These are phyloP conservation scores for Lactarius tabidus DNA, from an alignment of 768 basidiomycete genomes.

Conservation along the genomic window DNA sequence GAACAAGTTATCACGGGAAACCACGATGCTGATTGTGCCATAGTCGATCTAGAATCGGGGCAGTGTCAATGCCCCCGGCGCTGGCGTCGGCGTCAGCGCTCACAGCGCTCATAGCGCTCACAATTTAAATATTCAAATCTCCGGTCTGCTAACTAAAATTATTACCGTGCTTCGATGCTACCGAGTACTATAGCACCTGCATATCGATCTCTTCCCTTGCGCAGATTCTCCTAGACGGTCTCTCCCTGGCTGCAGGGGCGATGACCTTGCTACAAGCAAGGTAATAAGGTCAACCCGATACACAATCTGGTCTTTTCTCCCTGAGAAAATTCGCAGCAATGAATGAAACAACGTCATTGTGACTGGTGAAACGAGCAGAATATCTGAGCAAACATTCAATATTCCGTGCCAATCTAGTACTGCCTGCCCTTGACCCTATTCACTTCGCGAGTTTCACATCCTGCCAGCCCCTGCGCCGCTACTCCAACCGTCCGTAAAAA, in stretches of 20 bases:
- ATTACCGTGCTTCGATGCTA: slow-evolving; percentile 3
- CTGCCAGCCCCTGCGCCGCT: too few relatives aligned
- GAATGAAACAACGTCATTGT: not conserved
- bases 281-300: not conserved
- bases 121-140: not conserved
- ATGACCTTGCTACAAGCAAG: not conserved
- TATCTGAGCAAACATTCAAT: not conserved
- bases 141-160: not conserved
- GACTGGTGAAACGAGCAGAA: not conserved
- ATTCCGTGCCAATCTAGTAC: too few relatives aligned
- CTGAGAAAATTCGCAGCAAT: not conserved
- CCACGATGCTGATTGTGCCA: not conserved
- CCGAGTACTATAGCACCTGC: slow-evolving; percentile 1
- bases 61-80: not conserved
- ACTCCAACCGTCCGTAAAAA: too few relatives aligned
- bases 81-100: not conserved
- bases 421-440: too few relatives aligned
- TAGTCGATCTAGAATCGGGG: not conserved
- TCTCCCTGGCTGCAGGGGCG: slow-evolving; percentile 19
- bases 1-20: not conserved
- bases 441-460: not conserved
- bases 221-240: not conserved
- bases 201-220: not conserved
- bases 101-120: too few relatives aligned
- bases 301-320: too few relatives aligned